These are phyloP conservation scores for Asterella californica DNA, from an alignment of 225 moss, liverwort and hornwort genomes.

Conservation along the genomic window DNA sequence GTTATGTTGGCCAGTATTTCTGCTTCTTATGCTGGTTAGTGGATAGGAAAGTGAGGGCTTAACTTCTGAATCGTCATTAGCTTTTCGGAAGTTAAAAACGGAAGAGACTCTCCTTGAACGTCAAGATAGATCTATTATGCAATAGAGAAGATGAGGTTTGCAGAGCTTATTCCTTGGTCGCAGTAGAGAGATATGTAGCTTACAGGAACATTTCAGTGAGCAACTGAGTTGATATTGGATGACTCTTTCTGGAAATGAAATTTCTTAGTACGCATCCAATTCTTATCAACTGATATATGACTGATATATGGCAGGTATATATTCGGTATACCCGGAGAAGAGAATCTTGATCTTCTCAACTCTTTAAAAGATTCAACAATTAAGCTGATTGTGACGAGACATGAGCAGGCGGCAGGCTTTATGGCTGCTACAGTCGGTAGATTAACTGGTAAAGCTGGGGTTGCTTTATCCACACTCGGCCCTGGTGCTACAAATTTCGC, in stretches of 20 bases:
- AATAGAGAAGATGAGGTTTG: background rate
- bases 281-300: background rate
- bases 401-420: slow-evolving; percentile 89
- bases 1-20: background rate
- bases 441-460: slow-evolving; percentile 75
- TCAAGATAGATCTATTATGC: background rate
- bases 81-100: background rate
- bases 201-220: background rate
- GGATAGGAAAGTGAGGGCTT: background rate
- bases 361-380: slow-evolving; percentile 57
- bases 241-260: background rate
- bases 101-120: background rate
- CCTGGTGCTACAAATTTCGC: slow-evolving; percentile 86
- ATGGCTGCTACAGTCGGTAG: slow-evolving; percentile 93
- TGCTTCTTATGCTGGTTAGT: background rate
- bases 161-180: too few species aligned
- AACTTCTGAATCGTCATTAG: background rate
- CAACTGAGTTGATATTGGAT: too few species aligned
- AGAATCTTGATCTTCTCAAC: slow-evolving; percentile 77
- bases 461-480: slow-evolving; percentile 80
- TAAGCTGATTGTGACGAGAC: slow-evolving; percentile 69
- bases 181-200: background rate
- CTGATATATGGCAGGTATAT: slow-evolving; percentile 49
- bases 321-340: slow-evolving; percentile 91
- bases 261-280: background rate